Conservation (phyloP, 495 filamentous ascomycete species). For the Penicillium nucicola region DNA sequence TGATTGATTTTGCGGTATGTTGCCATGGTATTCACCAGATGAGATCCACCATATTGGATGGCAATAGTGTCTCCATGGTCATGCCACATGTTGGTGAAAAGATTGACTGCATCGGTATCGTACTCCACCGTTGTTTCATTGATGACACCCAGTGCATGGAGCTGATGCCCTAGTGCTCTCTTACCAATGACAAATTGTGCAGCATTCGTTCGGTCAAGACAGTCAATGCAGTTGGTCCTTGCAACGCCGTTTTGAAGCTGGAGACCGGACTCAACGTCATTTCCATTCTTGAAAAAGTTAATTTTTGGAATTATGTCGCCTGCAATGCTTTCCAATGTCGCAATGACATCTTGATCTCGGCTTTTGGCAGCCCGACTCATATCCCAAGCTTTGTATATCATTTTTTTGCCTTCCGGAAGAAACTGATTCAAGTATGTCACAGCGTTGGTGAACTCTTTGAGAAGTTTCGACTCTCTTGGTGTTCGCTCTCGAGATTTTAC, state of each 20-base stretch:
- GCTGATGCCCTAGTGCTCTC: conserved; percentile 83
- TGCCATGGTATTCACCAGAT: conserved; percentile 98
- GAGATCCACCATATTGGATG: conserved; percentile 95
- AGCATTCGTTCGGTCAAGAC: conserved; percentile 92
- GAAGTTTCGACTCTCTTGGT: conserved; percentile 87
- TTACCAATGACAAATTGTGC: conserved; percentile 99
- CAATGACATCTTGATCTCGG: conserved; percentile 94
- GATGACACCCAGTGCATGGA: conserved; percentile 89
- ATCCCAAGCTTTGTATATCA: conserved; percentile 92
- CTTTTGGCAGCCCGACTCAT: conserved; percentile 96
- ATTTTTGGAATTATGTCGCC: conserved; percentile 81
- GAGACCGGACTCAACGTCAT: conserved; percentile 57
- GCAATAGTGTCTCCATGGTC: conserved; percentile 97
- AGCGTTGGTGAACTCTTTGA: conserved; percentile 83
- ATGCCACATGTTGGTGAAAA: conserved; percentile 94
- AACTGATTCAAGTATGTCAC: conserved; percentile 95
- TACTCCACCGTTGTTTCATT: conserved; percentile 77
- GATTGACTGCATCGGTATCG: conserved; percentile 91
- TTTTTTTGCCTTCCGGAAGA: conserved; percentile 76
- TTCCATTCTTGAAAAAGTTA: conserved; percentile 92
- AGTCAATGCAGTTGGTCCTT: conserved; percentile 97
- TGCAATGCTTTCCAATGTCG: conserved; percentile 81
- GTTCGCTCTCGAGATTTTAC: conserved; percentile 87
- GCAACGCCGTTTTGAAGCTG: conserved; percentile 89
- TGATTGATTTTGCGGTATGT: conserved; percentile 98